phyloP scores from a whole-genome alignment of 345 rosid species.

The Pelargonium nanum region DNA sequence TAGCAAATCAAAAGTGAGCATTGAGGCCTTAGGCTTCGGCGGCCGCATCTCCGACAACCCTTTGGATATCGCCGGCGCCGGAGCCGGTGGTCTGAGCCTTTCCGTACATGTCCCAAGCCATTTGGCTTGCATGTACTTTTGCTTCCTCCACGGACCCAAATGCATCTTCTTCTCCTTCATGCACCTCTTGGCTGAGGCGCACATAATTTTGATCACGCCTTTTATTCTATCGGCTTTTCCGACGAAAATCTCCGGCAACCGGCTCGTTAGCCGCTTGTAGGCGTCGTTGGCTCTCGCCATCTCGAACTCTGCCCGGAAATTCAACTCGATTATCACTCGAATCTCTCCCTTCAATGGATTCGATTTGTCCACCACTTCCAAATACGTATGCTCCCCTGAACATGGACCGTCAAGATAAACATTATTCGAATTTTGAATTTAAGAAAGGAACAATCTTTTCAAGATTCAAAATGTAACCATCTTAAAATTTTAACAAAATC shows the following conservation, averaged over 20 bases:
- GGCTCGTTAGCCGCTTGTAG: slow-evolving; percentile 37
- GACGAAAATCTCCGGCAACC: slow-evolving; percentile 56
- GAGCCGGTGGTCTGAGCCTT: slow-evolving; percentile 12
- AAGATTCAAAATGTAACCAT: no score
- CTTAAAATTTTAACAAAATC: no score
- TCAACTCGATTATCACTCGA: slow-evolving; percentile 58
- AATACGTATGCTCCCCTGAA: slow-evolving; percentile 33
- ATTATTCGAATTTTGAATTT: no score
- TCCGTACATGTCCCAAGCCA: slow-evolving; percentile 54
- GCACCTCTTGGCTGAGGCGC: slow-evolving; percentile 55
- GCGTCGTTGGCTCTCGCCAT: slow-evolving; percentile 61
- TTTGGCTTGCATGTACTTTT: slow-evolving; percentile 80
- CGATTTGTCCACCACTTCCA: slow-evolving; percentile 52
- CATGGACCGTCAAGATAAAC: no score
- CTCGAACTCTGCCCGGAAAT: slow-evolving; percentile 70
- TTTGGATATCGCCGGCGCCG: slow-evolving; percentile 16
- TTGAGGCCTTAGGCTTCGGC: slow-evolving; percentile 48
- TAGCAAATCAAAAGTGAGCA: slow-evolving; percentile 53
- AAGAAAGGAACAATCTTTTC: no score
- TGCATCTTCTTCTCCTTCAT: slow-evolving; percentile 84
- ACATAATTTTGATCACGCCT: slow-evolving; percentile 54
- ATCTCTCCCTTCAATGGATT: slow-evolving; percentile 33
- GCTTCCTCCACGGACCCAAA: slow-evolving; percentile 87
- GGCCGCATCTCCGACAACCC: slow-evolving; percentile 18
- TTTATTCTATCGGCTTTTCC: slow-evolving; percentile 68